Conservation (phyloP, 2,329 filamentous ascomycete genomes). For the Chrysoporthe puriensis region DNA sequence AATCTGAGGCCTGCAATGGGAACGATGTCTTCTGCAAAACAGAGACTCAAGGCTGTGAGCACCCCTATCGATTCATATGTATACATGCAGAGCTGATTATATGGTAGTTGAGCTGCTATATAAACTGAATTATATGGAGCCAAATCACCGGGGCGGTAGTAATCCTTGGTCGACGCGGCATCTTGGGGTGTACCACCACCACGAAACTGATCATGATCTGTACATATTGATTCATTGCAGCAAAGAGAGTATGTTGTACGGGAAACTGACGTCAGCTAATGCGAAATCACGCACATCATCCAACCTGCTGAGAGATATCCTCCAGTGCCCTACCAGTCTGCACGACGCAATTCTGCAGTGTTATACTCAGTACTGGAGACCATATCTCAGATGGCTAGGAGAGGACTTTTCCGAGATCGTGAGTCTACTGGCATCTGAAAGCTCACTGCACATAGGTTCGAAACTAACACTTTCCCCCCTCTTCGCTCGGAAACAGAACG, state of each 20-base stretch:
- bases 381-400: slow-evolving; percentile 26
- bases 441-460: not conserved
- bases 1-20: slow-evolving; percentile 27
- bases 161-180: slow-evolving; percentile 28
- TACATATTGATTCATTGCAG: slow-evolving; percentile 26
- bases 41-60: slow-evolving; percentile 9
- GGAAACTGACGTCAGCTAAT: not conserved
- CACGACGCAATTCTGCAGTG: slow-evolving; percentile 22
- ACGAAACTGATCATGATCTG: slow-evolving; percentile 16
- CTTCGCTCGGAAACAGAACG: not conserved
- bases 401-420: slow-evolving; percentile 21
- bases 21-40: slow-evolving; percentile 13
- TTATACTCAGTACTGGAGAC: slow-evolving; percentile 27
- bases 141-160: slow-evolving; percentile 11
- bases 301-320: not conserved
- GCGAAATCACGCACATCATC: not conserved
- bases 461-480: not conserved
- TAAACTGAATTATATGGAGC: slow-evolving; percentile 29
- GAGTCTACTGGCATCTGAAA: not conserved
- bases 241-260: slow-evolving; percentile 16
- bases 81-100: not conserved
- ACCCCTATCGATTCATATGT: not conserved
- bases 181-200: slow-evolving; percentile 29
- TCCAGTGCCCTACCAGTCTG: slow-evolving; percentile 11
- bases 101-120: slow-evolving; percentile 22